Evolutionary conservation across 208 protist genomes (phyloP), one percentile per base, ranked within the genome.

Genomic region (Acanthamoeba sp.): DNA sequence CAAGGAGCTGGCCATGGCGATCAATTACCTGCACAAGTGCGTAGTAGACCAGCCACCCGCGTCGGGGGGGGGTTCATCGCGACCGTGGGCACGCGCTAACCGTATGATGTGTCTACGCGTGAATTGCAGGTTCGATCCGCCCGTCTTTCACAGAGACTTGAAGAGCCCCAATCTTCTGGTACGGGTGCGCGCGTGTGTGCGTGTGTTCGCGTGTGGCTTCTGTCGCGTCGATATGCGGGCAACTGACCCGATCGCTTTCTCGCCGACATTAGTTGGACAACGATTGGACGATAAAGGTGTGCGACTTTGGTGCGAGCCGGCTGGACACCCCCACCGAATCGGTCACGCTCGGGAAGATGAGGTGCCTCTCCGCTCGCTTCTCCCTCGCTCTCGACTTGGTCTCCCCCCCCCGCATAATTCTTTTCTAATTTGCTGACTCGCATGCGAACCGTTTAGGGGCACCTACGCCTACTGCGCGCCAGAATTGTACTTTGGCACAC

Each of bases 381-480:
- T 69, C 18, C 20, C 62, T 32, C 29, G 27, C 4, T 69, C 10
- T 36, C 62, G n/a, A n/a, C n/a, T n/a, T n/a, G n/a, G n/a, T n/a
- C n/a, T n/a, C n/a, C n/a, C n/a, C n/a, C n/a, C n/a, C n/a, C n/a
- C n/a, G n/a, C n/a, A n/a, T n/a, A n/a, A n/a, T n/a, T n/a, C n/a
- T n/a, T n/a, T n/a, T n/a, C n/a, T n/a, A n/a, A n/a, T n/a, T n/a
- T n/a, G n/a, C n/a, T n/a, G n/a, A n/a, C n/a, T n/a, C n/a, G n/a
- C n/a, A n/a, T n/a, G n/a, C 29, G 4, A 4, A 10, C 20, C 16
- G 10, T n/a, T 27, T 6, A 85, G 76, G 45, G 80, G 80, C 80
- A 88, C 80, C 29, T 88, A 88, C 29, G 80, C 80, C 45, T 88
- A 88, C 52, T 88, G 80, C n/a, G 80, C 80, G 5, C 80, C 80